These are phyloP conservation scores for Coriolopsis trogii DNA, from an alignment of 1,284 basidiomycete species.

Conservation along the genomic window DNA sequence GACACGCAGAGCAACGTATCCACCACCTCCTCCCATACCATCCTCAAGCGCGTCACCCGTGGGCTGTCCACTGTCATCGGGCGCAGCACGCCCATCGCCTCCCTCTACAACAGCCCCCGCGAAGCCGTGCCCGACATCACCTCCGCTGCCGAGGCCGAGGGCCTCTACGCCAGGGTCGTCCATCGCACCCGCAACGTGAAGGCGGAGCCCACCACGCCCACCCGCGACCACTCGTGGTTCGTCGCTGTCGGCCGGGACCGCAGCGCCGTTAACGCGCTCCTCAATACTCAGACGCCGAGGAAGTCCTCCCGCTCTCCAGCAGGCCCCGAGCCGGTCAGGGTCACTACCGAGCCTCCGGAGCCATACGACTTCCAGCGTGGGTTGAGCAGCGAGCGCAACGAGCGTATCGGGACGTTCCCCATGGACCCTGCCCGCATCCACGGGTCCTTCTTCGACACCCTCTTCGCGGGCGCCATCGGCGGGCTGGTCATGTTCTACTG, in stretches of 20 bases:
- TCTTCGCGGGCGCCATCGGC: slow-evolving; percentile 28
- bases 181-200: slow-evolving; percentile 21
- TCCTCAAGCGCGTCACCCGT: slow-evolving; percentile 61
- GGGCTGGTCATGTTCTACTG: slow-evolving; percentile 23
- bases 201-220: slow-evolving; percentile 17
- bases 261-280: slow-evolving; percentile 21
- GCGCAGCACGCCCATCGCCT: slow-evolving; percentile 29
- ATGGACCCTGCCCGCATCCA: slow-evolving; percentile 19
- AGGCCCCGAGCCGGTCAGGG: background rate
- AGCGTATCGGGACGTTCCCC: slow-evolving; percentile 26
- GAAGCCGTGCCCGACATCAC: slow-evolving; percentile 27
- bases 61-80: slow-evolving; percentile 60
- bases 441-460: slow-evolving; percentile 25
- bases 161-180: slow-evolving; percentile 27
- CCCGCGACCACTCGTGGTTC: slow-evolving; percentile 24
- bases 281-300: slow-evolving; percentile 13
- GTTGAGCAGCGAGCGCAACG: slow-evolving; percentile 15
- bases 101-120: slow-evolving; percentile 29
- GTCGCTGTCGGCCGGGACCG: slow-evolving; percentile 27
- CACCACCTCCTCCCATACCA: slow-evolving; percentile 1
- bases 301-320: slow-evolving; percentile 1
- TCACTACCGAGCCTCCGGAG: background rate
- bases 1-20: slow-evolving; percentile 10
- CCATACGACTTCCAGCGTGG: slow-evolving; percentile 20
- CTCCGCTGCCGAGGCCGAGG: slow-evolving; percentile 26